Evolutionary conservation across 768 basidiomycete species (phyloP), one percentile per base, ranked within the genome.

Genomic region (Cystobasidium ongulense): DNA sequence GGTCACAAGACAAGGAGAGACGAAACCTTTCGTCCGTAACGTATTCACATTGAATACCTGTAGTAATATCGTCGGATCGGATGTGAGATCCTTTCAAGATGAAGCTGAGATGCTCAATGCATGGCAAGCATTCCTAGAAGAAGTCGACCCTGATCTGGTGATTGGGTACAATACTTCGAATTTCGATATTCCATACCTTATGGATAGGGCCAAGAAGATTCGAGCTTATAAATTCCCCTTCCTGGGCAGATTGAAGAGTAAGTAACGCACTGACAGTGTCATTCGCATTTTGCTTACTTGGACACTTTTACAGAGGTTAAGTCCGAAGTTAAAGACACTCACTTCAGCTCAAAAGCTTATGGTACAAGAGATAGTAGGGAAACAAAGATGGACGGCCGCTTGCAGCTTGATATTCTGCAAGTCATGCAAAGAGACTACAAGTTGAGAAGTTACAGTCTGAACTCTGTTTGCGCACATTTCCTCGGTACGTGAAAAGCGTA

Each of bases 391-490:
- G 91, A 95, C 75, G 96, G 96, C 31, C 88, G 96, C 29, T 83
- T 99, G 11, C 96, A 98, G 81, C 87, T 99, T 63, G 96, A 99
- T 84, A 83, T 99, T 18, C 85, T 99, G 39, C 93, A 97, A 77
- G 93, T 91, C 80, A 98, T 99, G 93, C 95, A 98, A 79, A 87
- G 96, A 76, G 96, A 99, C 81, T 90, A 97, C 83, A 99, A 98
- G 80, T 83, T 99, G 4, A 89, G 96, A 10, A 93, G 91, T 78
- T 99, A 99, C 81, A 92, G 95, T 1, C 88, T 99, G 77, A 99
- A 99, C 81, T 90, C 96, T 3, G 96, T 99, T 70, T 99, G 96
- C 79, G 90, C 96, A 0, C 91, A 95, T 78, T 99, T 99, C 81
- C 84, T 99, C 1, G 94, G 78, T 77, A 23, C 27, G 78, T 74